Conservation (phyloP, 176 grass and related monocot species). For the Aegilops tauschii region DNA sequence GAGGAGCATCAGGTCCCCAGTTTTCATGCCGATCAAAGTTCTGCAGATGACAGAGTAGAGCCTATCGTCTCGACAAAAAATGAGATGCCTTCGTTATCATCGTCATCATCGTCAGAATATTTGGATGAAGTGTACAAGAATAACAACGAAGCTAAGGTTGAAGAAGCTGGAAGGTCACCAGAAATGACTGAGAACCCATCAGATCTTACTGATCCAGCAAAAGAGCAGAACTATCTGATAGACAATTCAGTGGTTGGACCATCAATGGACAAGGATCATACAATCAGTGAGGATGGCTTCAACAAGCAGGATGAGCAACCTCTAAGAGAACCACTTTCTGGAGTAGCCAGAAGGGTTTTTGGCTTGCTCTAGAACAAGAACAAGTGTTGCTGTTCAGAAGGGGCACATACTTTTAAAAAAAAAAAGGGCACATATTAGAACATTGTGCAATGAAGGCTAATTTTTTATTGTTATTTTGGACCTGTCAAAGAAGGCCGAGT, state of each 20-base stretch:
- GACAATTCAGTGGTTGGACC: neutral
- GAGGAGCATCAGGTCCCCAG: neutral
- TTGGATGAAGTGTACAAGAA: neutral
- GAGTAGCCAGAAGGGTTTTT: constrained; percentile 56
- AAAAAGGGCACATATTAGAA: neutral
- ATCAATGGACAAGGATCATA: neutral
- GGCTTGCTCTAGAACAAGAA: constrained; percentile 42
- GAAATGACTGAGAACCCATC: constrained; percentile 9
- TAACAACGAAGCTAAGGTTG: neutral
- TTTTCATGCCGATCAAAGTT: constrained; percentile 19
- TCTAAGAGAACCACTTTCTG: constrained; percentile 48
- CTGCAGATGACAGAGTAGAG: constrained; percentile 21
- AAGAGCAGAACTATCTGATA: neutral
- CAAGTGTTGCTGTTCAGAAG: neutral
- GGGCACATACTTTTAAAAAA: neutral
- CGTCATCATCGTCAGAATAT: neutral
- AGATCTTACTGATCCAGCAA: neutral
- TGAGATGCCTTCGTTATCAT: neutral
- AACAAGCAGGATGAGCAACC: constrained; percentile 10
- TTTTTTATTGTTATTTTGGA: neutral
- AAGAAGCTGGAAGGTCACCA: constrained; percentile 8
- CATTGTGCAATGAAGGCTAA: neutral
- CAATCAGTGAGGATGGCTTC: constrained; percentile 10
- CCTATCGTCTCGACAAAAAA: neutral
- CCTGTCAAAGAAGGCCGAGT: neutral